Percentiles rank a stretch among this genome's conserved stretches.
Conservation (phyloP, 2,329 filamentous ascomycete species). For the Mariannaea elegans region DNA sequence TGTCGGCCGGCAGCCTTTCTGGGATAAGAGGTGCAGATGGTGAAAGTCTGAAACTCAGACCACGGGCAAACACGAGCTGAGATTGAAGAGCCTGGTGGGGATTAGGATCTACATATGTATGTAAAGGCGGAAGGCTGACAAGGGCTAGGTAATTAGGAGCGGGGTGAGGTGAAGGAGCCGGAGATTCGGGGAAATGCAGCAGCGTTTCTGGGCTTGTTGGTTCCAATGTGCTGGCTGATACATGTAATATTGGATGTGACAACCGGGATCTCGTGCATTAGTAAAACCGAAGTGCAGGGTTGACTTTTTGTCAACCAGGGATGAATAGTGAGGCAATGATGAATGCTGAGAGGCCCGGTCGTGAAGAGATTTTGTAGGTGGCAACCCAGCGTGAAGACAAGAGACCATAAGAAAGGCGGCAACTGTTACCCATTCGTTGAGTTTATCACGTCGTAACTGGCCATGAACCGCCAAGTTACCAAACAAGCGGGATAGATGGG, state of each 20-base stretch:
- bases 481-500: conserved; percentile 23
- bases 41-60: background rate
- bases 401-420: background rate
- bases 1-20: background rate
- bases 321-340: background rate
- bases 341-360: background rate
- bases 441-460: no score
- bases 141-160: no score
- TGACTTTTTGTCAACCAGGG: no score
- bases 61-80: conserved; percentile 10
- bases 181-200: no score
- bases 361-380: background rate
- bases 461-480: background rate
- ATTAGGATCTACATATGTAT: no score
- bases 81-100: no score
- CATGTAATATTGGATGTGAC: background rate
- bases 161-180: no score
- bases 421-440: background rate
- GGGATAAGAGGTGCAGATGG: no score
- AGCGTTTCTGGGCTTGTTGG: no score
- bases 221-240: no score
- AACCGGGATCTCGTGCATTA: background rate
- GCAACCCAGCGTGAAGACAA: background rate
- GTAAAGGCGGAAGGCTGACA: no score
- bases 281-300: no score